Percentiles rank a stretch among this genome's conserved stretches.
phyloP scores from a whole-genome alignment of 2,329 filamentous ascomycete genomes.

The Plenodomus biglobosus region DNA sequence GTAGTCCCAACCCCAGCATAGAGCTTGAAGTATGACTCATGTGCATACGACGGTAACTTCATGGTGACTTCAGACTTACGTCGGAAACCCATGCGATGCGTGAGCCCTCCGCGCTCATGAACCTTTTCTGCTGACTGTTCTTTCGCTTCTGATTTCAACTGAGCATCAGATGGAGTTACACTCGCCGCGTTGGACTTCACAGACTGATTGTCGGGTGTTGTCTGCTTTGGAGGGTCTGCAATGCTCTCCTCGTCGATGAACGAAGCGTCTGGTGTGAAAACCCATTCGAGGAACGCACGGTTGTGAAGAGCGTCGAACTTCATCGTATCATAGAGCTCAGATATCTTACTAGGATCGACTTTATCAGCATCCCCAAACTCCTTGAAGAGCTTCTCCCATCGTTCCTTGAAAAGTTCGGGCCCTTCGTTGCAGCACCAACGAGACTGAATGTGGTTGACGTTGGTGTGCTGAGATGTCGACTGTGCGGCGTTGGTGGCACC shows the following conservation, averaged over 20 bases:
- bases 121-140: conserved; percentile 46
- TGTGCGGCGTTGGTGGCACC: conserved; percentile 41
- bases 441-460: conserved; percentile 66
- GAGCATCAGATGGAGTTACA: conserved; percentile 39
- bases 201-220: conserved; percentile 27
- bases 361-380: conserved; percentile 98
- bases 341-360: conserved; percentile 97
- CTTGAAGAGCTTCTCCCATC: conserved; percentile 97
- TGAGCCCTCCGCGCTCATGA: conserved; percentile 42
- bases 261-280: conserved; percentile 82
- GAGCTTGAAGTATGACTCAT: conserved; percentile 81
- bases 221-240: conserved; percentile 39
- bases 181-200: conserved; percentile 27
- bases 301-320: conserved; percentile 99
- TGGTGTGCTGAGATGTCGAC: conserved; percentile 43
- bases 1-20: conserved; percentile 69
- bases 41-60: conserved; percentile 39
- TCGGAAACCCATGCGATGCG: conserved; percentile 56
- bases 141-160: conserved; percentile 27
- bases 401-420: conserved; percentile 87
- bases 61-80: conserved; percentile 51
- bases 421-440: conserved; percentile 98
- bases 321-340: conserved; percentile 98
- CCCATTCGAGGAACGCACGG: conserved; percentile 93
- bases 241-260: conserved; percentile 67